Evolutionary conservation across 306 rosid genomes (phyloP), one percentile per base, ranked within the genome.

Genomic region (Cyamopsis tetragonoloba): DNA sequence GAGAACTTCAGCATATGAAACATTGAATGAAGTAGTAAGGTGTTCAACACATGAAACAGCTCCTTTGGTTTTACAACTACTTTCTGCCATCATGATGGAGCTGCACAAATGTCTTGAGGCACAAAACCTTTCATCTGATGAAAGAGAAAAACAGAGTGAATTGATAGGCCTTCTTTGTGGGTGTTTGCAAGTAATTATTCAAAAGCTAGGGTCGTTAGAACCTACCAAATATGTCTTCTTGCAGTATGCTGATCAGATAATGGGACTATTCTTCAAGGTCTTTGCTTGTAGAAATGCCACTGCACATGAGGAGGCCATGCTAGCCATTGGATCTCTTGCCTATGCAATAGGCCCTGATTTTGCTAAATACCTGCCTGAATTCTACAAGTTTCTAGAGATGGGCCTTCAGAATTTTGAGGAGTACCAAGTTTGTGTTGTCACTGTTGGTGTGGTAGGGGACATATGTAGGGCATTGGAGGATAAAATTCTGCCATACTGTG

Each of bases 371-470:
- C 71, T 91, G 89, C 87, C 93, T 1, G 96, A 91, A 53, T 86
- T 84, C 79, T 88, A 84, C 70, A 81, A 81, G 82, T 88, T 84
- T 84, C 75, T 91, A 23, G 96, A 91, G 64, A 75, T 84, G 84
- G 96, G 86, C 62, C 96, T 91, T 77, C 97, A 91, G 70, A 91
- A 91, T 83, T 91, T 88, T 77, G 97, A 88, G 81, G 97, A 91
- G 74, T 91, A 91, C 82, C 91, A 88, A 75, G 95, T 91, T 38
- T 91, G 97, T 78, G 87, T 96, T 7, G 88, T 91, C 30, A 91
- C 97, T 26, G 97, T 91, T 38, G 97, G 97, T 73, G 96, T 91
- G 23, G 97, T 91, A n/a, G 97, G 96, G 55, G 97, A 91, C 72
- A 81, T 91, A 79, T 83, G 93, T 83, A 81, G 96, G 77, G 97